Conservation (phyloP, 2,329 filamentous ascomycete species). For the Trichoderma sp. region DNA sequence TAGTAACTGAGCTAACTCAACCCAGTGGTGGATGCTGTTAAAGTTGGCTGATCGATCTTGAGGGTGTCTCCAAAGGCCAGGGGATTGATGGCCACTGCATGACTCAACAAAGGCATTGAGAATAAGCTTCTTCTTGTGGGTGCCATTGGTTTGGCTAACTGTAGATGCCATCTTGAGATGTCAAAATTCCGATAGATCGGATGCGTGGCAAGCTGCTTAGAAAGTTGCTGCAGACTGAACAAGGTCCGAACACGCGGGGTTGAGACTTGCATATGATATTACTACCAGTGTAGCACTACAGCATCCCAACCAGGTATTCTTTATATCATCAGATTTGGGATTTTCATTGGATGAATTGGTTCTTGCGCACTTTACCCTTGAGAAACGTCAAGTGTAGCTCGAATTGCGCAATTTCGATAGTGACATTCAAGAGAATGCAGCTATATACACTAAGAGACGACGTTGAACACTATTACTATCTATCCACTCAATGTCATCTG, state of each 20-base stretch:
- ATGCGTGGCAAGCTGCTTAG: background rate
- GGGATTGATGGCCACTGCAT: conserved; percentile 46
- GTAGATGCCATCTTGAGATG: background rate
- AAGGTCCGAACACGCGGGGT: background rate
- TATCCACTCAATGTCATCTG: background rate
- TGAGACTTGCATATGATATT: background rate
- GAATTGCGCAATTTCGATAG: conserved; percentile 17
- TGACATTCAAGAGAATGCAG: background rate
- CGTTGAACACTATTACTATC: background rate
- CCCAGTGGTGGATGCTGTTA: conserved; percentile 60
- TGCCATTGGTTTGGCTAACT: background rate
- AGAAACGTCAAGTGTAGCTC: background rate
- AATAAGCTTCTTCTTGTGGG: conserved; percentile 39
- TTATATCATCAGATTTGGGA: background rate
- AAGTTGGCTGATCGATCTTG: conserved; percentile 61
- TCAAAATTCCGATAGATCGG: background rate
- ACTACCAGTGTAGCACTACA: background rate
- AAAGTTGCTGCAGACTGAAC: background rate
- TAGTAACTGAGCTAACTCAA: conserved; percentile 43
- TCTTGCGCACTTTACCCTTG: background rate
- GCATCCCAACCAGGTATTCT: background rate
- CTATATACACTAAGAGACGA: background rate
- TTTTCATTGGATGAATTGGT: background rate
- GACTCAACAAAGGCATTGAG: conserved; percentile 44
- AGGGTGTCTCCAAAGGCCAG: conserved; percentile 57